Evolutionary conservation across 192 early-diverging fungal genomes (phyloP).

Genomic region (Coemansia furcata): DNA sequence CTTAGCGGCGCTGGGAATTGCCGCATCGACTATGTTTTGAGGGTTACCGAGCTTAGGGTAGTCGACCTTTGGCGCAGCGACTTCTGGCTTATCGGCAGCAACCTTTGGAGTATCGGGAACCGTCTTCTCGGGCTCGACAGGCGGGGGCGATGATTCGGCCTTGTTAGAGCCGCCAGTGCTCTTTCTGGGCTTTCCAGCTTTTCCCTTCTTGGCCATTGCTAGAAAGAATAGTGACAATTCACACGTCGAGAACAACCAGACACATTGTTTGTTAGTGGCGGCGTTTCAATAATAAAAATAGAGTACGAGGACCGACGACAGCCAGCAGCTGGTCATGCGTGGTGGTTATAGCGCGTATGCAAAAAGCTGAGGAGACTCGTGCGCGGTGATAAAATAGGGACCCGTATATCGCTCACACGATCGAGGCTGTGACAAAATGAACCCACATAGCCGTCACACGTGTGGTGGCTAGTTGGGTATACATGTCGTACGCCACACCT

Average conservation of each 20-base stretch:
- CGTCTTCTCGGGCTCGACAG: not conserved
- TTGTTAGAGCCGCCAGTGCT: constrained; percentile 4
- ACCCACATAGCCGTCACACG: not conserved
- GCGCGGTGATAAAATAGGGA: not conserved
- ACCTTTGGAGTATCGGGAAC: constrained; percentile 4
- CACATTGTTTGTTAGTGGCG: not conserved
- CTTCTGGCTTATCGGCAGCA: not conserved
- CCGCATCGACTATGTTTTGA: constrained; percentile 15
- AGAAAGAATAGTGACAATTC: not conserved
- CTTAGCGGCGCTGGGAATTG: constrained; percentile 15
- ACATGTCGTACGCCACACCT: not conserved
- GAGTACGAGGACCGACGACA: not conserved
- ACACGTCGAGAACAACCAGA: not conserved
- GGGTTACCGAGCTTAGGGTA: constrained; percentile 16
- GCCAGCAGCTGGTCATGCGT: not conserved
- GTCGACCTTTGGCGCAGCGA: not conserved
- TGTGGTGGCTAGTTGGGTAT: not conserved
- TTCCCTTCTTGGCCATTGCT: constrained; percentile 34
- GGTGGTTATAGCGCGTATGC: not conserved
- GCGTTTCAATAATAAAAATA: not conserved
- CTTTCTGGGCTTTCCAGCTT: constrained; percentile 33
- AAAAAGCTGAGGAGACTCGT: not conserved
- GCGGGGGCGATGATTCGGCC: constrained; percentile 3
- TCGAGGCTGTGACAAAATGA: not conserved
- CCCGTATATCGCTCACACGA: not conserved